Base-by-base conservation (phyloP, 257 asterid species). In the Nemophila menziesii region DNA sequence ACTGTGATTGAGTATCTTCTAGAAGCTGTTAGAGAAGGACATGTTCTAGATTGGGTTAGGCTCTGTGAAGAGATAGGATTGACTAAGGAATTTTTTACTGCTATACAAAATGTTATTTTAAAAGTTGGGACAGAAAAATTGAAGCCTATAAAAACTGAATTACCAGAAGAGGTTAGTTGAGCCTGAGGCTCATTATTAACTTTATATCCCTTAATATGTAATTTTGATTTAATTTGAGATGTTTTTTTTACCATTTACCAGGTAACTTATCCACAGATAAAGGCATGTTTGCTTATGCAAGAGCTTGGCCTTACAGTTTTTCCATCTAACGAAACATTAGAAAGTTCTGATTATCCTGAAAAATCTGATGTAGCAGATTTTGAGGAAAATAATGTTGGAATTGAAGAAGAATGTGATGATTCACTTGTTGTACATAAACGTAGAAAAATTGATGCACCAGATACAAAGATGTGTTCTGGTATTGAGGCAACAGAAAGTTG, bases 21-120 rank as follows among this genome's bases (percentile, higher is more conserved):
- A 55, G 97, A 80, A 61, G 92, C 93, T 22, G 93, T 54, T 46
- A 71, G 77, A 61, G 97, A 83, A 52, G 93, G 93, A 44, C 76
- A 52, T 49, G 37, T 46, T 29, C 20, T 83, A 63, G 82, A 83
- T 68, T 87, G 95, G 95, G 51, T 54, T 54, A 75, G 93, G 65
- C 62, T 87, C 19, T 73, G 83, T 51, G 57, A 22, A 43, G 93
- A 83, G 73, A 54, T 72, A 46, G 89, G 79, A 54, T 49, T 87
- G 48, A 70, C 85, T 0, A 58, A 43, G 53, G 90, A 75, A 66
- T 60, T 60, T 20, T 46, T 52, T 52, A 53, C 44, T 15, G 54
- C n/a, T 53, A 70, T 87, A 59, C 72, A 67, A 68, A 58, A 47
- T 41, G 86, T 52, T 20, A 63, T 66, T 37, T 48, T 69, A 24